These are phyloP conservation scores for Mortierella hygrophila DNA, from an alignment of 192 early-diverging fungal genomes.

Conservation along the genomic window DNA sequence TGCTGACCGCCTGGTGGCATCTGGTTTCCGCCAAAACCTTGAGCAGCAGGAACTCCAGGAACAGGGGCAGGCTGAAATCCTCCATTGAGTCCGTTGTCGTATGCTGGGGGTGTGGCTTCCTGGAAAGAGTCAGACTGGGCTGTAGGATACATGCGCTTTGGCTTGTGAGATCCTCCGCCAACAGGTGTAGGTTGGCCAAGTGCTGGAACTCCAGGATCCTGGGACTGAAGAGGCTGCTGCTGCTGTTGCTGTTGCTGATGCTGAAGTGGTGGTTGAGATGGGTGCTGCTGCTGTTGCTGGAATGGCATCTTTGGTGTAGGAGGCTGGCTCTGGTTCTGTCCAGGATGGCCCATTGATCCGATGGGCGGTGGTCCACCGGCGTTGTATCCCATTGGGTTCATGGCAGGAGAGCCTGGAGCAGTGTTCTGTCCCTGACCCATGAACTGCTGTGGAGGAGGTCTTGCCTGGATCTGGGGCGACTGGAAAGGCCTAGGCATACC, in stretches of 20 bases:
- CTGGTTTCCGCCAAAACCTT: neutral
- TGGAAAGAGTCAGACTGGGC: constrained; percentile 57
- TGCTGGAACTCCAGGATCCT: constrained; percentile 22
- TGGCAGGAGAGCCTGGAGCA: constrained; percentile 18
- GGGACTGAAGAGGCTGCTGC: constrained; percentile 2
- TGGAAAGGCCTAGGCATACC: constrained; percentile 19
- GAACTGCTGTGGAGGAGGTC: constrained; percentile 8
- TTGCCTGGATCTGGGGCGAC: constrained; percentile 25
- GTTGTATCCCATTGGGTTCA: constrained; percentile 26
- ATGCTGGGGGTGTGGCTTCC: constrained; percentile 26
- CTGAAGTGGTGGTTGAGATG: neutral
- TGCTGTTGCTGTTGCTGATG: constrained; percentile 6
- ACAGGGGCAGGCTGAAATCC: constrained; percentile 26
- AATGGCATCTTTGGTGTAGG: constrained; percentile 28
- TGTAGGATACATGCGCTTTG: constrained; percentile 63
- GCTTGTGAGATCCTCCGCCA: constrained; percentile 32
- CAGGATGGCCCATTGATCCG: neutral
- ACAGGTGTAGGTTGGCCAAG: constrained; percentile 20
- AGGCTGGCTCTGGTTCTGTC: constrained; percentile 12
- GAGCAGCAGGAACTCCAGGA: constrained; percentile 17
- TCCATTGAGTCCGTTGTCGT: constrained; percentile 25
- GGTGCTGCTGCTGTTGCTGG: constrained; percentile 4
- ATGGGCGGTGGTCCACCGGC: constrained; percentile 9
- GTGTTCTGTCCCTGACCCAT: constrained; percentile 7
- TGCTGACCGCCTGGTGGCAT: constrained; percentile 12